Base-by-base conservation (phyloP, 108 stramenopile species). In the Cylindrotheca closterium region DNA sequence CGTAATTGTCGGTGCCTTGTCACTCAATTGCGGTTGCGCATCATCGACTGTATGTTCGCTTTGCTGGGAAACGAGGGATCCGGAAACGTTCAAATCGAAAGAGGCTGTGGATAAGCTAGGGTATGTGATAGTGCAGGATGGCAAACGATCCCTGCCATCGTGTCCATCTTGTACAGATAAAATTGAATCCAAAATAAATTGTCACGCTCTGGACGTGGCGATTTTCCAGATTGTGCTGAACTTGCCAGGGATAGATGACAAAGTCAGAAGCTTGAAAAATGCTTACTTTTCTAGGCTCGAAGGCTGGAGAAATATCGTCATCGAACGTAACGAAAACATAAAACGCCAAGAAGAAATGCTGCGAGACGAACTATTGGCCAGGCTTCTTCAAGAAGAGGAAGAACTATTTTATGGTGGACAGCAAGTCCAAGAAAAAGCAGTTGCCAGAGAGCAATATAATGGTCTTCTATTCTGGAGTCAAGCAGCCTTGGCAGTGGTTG, bases 371-470 rank as follows among this genome's bases (percentile, higher is more conserved):
- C n/a, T 71, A 22, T 12, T 78, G 26, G 65, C 77, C 10, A 53
- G 59, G 24, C 48, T 71, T 15, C 70, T 78, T 60, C 57, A 78
- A 31, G 70, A 71, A 63, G 75, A 76, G 58, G 75, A 76, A 45
- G 21, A 62, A 3, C 4, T 64, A 8, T 53, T 76, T 42, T 15
- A 42, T 10, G 10, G 1, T 76, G 75, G 75, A 52, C 51, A 2
- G 24, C 19, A 37, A 19, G 15, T 30, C 10, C 8, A 0, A 47
- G 31, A 4, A 30, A 51, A 24, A 68, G 8, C 58, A 53, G 51
- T 62, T 51, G 7, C 29, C 34, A 30, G 51, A 51, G 23, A 61
- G 47, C 30, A 37, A 21, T 22, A 64, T 51, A 12, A 18, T 21
- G 7, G 53, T 51, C 17, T 47, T 61, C 34, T 70, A 4, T n/a